Evolutionary conservation across 1,284 basidiomycete species (phyloP), one percentile per base, ranked within the genome.

Genomic region (Psilocybe mexicana): DNA sequence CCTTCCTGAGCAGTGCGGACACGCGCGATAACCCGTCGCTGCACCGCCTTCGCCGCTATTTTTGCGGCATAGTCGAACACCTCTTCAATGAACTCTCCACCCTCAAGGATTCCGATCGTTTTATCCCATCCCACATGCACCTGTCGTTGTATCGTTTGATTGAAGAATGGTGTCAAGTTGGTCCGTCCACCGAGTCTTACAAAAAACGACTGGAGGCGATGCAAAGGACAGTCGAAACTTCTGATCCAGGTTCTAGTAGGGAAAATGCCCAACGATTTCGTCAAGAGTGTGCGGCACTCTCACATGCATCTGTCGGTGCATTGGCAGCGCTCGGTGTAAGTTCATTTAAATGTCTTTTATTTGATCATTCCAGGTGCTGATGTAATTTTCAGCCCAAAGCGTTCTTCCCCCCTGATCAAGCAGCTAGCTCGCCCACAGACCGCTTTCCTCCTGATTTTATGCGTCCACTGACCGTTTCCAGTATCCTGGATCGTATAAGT

Each of bases 111-210:
- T 86, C 86, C 1, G 92, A 94, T 57, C 79, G 87, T 1, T 93
- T 92, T 70, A 86, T 93, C 54, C 86, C 90, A 3, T 77, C 83
- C 6, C 85, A 92, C 55, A 87, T 88, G 73, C 87, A 94, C 65
- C 79, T 94, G 6, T 83, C 87, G 6, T 77, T 98, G 51, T 97
- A 93, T 73, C 84, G 89, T 46, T 77, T 94, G 43, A 96, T 94
- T 67, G 92, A 94, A 70, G 94, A 96, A 65, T 98, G 96, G 96
- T 96, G 95, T 70, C 87, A 92, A 64, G 82, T 92, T 54, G 93
- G 92, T 6, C 83, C 86, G 48, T 85, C 93, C 65, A 83, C 86
- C 1, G 92, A 93, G 60, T 76, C 79, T 12, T 85, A 87, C 26
- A 91, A 87, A 69, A 90, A 88, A 59, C 84, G 92, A 52, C 77